phyloP scores from a whole-genome alignment of 495 filamentous ascomycete genomes.

The Penicillium malachiteum region DNA sequence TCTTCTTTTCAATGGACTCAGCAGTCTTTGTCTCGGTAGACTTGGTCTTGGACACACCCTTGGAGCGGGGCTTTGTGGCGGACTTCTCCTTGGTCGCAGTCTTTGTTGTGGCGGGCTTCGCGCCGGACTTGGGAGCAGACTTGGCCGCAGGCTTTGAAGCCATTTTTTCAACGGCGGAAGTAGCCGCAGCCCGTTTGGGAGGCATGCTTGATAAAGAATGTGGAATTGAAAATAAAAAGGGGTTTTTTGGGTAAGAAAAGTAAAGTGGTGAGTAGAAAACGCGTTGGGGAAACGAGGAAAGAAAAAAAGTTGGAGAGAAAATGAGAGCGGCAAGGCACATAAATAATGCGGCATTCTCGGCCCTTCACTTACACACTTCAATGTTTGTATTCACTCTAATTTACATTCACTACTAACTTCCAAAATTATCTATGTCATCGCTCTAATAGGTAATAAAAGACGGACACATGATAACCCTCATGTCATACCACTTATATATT shows the following conservation, averaged over 20 bases:
- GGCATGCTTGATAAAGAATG: conserved; percentile 29
- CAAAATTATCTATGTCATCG: too few relatives aligned
- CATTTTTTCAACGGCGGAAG: conserved; percentile 13
- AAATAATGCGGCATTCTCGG: conserved; percentile 25
- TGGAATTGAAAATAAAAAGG: conserved; percentile 6
- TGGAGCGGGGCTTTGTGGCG: conserved; percentile 1
- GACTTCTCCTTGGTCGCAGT: conserved; percentile 14
- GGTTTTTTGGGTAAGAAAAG: background rate
- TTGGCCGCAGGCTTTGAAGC: conserved; percentile 17
- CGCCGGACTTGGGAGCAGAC: conserved; percentile 7
- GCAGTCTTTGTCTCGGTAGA: background rate
- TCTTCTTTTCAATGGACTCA: background rate
- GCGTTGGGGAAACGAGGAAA: conserved; percentile 10
- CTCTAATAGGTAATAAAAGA: too few relatives aligned
- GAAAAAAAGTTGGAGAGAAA: conserved; percentile 13
- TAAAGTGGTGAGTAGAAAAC: conserved; percentile 11
- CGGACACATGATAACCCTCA: too few relatives aligned
- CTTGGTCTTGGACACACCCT: background rate
- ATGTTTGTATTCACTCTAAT: background rate
- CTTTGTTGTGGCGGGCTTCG: background rate
- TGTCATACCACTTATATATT: too few relatives aligned
- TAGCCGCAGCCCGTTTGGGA: conserved; percentile 31
- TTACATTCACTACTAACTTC: background rate
- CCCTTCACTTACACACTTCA: background rate
- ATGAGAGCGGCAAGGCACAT: conserved; percentile 11